Evolutionary conservation across 371 early-diverging fungal genomes (phyloP), one percentile per base, ranked within the genome.

Genomic region (Mucor racemosus): DNA sequence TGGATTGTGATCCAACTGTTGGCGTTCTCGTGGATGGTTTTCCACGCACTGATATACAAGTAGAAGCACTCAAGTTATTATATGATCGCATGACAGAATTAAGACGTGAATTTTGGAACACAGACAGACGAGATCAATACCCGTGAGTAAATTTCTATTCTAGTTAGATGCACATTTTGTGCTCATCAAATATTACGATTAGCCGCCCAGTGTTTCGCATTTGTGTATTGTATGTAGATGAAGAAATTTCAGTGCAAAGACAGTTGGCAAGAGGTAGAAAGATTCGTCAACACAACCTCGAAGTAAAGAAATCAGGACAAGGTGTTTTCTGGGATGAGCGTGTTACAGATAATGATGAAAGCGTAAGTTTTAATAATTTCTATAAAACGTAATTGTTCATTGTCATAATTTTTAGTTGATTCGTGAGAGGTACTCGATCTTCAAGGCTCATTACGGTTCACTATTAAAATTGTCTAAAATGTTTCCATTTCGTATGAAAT

Each of bases 11-110:
- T 58, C 86, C 87, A 10, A 77, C 81, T 10, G 86, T 87, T 0
- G 90, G 90, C 39, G 84, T 89, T 1, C 66, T 90, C 15, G 84
- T 90, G 2, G 90, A 90, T 76, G 90, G 90, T 0, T 90, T 90
- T 69, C 90, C 90, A 7, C 76, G 90, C 10, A 90, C 89, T 7
- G 88, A 89, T 48, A 81, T 85, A 38, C 90, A 90, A 50, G 90
- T 89, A 6, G 88, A 89, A 34, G 88, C 86, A 41, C 65, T 90
- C 13, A 85, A 84, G 68, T 50, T 88, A 57, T 62, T 90, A 8
- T 80, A 89, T 68, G 88, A 89, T 50, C 84, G 87, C 62, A 86
- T 90, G 88, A 76, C 81, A 11, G 86, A 85, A 48, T 62, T 89
- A 36, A 66, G 88, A 66, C 67, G 71, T 13, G 82, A 85, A 60